Evolutionary conservation across 352 stramenopile species (phyloP), one percentile per base, ranked within the genome.

Genomic region (Globisporangium splendens): DNA sequence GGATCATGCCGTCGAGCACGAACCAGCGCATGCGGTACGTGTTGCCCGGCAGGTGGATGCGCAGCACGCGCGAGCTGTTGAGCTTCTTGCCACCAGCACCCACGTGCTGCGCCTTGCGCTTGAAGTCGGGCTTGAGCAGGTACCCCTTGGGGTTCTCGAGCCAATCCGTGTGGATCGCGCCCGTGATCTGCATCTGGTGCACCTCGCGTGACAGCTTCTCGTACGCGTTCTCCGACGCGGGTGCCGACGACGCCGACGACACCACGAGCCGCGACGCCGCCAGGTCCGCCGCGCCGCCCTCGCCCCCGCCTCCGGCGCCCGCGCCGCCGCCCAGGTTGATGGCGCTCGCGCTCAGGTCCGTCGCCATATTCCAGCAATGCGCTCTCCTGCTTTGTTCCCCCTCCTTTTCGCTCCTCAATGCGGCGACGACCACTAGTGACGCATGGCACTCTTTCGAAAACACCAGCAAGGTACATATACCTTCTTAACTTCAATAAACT

Each of bases 141-240:
- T 88, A 95, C 13, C 86, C 86, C 66, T 93, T 93, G 51, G 86
- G 86, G 68, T 95, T 95, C 68, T 95, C 86, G 38, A 95, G 75
- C 86, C 86, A 95, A 59, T 95, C 86, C 50, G 83, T 86, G 72
- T 94, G 86, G 65, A 95, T 95, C 22, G 86, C 86, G 54, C 86
- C 84, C 22, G 86, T 95, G 66, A 88, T 86, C 68, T 93, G 84
- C 83, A 93, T 93, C 70, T 95, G 84, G 56, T 95, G 86, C 31
- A 95, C 85, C 61, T 95, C 86, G n/a, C 86, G 69, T 49, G 84
- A 94, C 15, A 95, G 77, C 69, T 93, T 94, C 70, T 95, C 86
- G 72, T 95, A 95, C 53, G 84, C 83, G 55, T 95, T 95, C 69
- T 95, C 86, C 17, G 66, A 60, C 48, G 69, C 59, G 0, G 69